Evolutionary conservation across 2,329 filamentous ascomycete genomes (phyloP).

Genomic region (Aquanectria penicillioides): DNA sequence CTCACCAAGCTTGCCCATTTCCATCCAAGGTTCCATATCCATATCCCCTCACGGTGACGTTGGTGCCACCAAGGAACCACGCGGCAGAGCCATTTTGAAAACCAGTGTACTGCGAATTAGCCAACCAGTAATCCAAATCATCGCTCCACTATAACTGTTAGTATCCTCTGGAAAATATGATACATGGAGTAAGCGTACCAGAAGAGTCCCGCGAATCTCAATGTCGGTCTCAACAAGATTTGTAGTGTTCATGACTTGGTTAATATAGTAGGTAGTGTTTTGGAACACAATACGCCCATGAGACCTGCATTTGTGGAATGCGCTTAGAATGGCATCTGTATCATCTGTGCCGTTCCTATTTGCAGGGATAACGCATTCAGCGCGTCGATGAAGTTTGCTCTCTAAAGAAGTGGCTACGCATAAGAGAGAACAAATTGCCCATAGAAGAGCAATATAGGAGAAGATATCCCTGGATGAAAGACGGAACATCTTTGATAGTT

Average conservation of each 20-base stretch:
- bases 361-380: neutral
- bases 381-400: neutral
- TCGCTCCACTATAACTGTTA: neutral
- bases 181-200: neutral
- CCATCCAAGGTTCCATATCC: conserved; percentile 2
- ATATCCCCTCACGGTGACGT: neutral
- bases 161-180: neutral
- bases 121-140: neutral
- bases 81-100: conserved; percentile 3
- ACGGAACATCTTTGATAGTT: neutral
- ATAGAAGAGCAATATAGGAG: neutral
- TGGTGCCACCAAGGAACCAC: neutral
- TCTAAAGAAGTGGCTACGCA: neutral
- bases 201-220: neutral
- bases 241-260: neutral
- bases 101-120: neutral
- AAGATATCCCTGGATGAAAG: no score
- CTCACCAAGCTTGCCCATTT: neutral
- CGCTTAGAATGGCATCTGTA: neutral
- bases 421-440: neutral
- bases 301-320: neutral
- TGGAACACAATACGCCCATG: neutral
- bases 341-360: conserved; percentile 7
- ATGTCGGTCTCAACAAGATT: neutral
- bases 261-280: neutral